phyloP scores from a whole-genome alignment of 257 asterid genomes.

The Solanum etuberosum region DNA sequence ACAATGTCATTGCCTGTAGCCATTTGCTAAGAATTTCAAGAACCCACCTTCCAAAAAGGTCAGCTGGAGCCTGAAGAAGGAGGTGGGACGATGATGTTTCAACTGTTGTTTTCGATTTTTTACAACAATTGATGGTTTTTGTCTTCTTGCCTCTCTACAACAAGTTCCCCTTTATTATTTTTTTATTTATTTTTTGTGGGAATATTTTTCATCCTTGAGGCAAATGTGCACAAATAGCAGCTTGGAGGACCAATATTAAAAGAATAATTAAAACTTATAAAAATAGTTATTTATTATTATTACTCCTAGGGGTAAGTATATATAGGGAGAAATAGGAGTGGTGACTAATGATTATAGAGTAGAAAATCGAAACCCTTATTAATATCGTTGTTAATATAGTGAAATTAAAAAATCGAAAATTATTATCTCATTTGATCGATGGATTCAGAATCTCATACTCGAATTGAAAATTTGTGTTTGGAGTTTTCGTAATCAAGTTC shows the following conservation, averaged over 20 bases:
- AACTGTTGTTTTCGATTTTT: not conserved
- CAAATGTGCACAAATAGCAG: not conserved
- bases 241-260: not conserved
- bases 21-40: not conserved
- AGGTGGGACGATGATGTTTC: not conserved
- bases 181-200: not conserved
- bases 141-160: not conserved
- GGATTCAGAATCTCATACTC: too few species aligned
- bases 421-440: too few species aligned
- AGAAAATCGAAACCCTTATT: too few species aligned
- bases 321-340: too few species aligned
- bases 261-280: not conserved
- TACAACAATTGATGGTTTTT: not conserved
- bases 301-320: not conserved
- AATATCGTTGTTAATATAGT: too few species aligned
- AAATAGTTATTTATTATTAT: not conserved
- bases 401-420: not conserved
- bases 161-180: not conserved
- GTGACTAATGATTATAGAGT: too few species aligned
- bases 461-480: not conserved
- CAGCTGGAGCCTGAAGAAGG: not conserved
- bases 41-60: not conserved
- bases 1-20: not conserved
- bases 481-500: not conserved
- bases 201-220: not conserved